Conservation (phyloP, 257 asterid genomes). For the Jacaranda copaia region DNA sequence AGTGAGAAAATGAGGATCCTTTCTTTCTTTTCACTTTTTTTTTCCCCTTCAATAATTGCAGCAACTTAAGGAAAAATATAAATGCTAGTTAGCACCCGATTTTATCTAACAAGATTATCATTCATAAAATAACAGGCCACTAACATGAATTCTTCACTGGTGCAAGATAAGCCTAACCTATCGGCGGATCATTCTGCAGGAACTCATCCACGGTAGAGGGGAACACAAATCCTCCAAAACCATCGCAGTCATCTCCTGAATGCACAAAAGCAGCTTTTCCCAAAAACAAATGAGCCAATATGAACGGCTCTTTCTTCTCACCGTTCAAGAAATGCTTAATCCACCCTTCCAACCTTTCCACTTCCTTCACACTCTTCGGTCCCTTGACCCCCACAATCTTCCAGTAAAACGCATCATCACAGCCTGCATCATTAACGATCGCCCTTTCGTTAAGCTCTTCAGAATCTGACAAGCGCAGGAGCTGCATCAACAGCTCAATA, state of each 20-base stretch:
- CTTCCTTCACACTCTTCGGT: slow-evolving; percentile 56
- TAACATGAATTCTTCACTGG: not conserved
- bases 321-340: slow-evolving; percentile 52
- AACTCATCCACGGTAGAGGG: slow-evolving; percentile 63
- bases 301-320: slow-evolving; percentile 56
- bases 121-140: not conserved
- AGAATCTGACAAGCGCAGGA: slow-evolving; percentile 45
- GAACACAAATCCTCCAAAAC: slow-evolving; percentile 52
- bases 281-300: slow-evolving; percentile 66
- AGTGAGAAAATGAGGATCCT: not conserved
- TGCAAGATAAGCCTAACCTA: slow-evolving; percentile 28
- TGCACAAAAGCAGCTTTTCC: slow-evolving; percentile 58
- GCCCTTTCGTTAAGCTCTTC: slow-evolving; percentile 27
- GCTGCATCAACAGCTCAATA: slow-evolving; percentile 56
- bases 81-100: not conserved
- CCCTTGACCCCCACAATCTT: slow-evolving; percentile 66
- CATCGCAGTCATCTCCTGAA: slow-evolving; percentile 43
- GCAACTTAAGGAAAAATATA: not conserved
- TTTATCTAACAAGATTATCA: not conserved
- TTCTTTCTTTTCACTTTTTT: not conserved
- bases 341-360: slow-evolving; percentile 62
- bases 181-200: slow-evolving; percentile 67
- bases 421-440: slow-evolving; percentile 30
- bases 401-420: slow-evolving; percentile 60
- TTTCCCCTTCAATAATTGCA: not conserved